Conservation (phyloP, 2,329 filamentous ascomycete genomes). For the Colletotrichum shisoi region DNA sequence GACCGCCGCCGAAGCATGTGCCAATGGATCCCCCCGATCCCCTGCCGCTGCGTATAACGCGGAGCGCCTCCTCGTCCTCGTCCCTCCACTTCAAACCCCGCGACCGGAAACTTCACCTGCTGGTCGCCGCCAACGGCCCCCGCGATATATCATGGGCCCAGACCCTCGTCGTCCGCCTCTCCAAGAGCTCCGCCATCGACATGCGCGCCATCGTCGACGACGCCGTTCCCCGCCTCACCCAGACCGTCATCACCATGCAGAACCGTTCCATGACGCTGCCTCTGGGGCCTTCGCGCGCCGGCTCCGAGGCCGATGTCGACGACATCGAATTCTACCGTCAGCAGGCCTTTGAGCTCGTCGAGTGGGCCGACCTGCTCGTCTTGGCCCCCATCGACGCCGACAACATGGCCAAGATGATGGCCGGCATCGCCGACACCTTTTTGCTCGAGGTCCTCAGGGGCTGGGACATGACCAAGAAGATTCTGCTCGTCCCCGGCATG, state of each 20-base stretch:
- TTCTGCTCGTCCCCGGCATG: constrained; percentile 88
- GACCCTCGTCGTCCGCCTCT: constrained; percentile 71
- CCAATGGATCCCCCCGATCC: constrained; percentile 36
- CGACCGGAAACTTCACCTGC: constrained; percentile 63
- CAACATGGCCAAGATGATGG: constrained; percentile 85
- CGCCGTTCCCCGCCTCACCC: constrained; percentile 67
- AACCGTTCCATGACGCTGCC: constrained; percentile 56
- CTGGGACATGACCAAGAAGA: constrained; percentile 87
- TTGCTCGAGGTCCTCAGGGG: constrained; percentile 81
- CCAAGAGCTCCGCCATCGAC: constrained; percentile 69
- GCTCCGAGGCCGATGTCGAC: constrained; percentile 48
- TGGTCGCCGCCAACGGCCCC: constrained; percentile 71
- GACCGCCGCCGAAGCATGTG: constrained; percentile 19
- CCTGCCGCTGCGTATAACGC: constrained; percentile 35
- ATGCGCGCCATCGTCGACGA: constrained; percentile 71
- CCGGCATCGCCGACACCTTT: constrained; percentile 81
- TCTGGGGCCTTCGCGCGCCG: constrained; percentile 47
- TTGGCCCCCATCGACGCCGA: constrained; percentile 86
- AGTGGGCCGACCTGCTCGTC: constrained; percentile 88
- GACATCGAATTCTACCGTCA: constrained; percentile 62
- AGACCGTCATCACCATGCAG: constrained; percentile 68
- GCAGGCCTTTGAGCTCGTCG: constrained; percentile 72
- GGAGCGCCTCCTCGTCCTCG: constrained; percentile 47
- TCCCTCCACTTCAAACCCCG: constrained; percentile 49
- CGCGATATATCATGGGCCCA: constrained; percentile 72